These are phyloP conservation scores for Rhodofomes roseus DNA, from an alignment of 1,284 basidiomycete species.

Conservation along the genomic window DNA sequence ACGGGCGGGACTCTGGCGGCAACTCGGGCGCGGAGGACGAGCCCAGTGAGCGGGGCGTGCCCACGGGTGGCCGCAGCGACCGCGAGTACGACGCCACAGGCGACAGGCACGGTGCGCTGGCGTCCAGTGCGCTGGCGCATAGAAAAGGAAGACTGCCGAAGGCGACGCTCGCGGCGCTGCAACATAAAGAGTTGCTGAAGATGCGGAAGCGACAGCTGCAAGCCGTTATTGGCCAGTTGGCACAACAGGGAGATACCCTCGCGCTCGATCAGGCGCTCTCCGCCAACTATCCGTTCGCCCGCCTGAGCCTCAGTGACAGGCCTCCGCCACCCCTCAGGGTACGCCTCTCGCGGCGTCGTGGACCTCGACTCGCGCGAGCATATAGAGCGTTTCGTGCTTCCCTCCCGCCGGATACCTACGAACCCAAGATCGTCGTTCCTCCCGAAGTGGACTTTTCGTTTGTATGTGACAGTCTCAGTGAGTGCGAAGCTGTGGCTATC, in stretches of 20 bases:
- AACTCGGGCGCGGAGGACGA: constrained; percentile 38
- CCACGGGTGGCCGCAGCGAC: constrained; percentile 19
- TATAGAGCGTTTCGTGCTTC: constrained; percentile 18
- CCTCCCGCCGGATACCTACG: constrained; percentile 6
- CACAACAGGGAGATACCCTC: constrained; percentile 54
- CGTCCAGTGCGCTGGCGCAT: constrained; percentile 10
- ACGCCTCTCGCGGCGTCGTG: constrained; percentile 29
- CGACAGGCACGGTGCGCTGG: constrained; percentile 1
- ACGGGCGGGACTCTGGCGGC: constrained; percentile 34
- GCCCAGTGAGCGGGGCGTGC: constrained; percentile 23
- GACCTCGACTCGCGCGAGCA: constrained; percentile 26
- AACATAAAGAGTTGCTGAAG: constrained; percentile 70
- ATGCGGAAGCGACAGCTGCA: constrained; percentile 64
- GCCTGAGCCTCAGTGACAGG: constrained; percentile 18
- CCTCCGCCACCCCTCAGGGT: constrained; percentile 22
- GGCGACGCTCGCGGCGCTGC: constrained; percentile 63
- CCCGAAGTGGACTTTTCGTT: constrained; percentile 55
- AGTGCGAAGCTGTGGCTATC: constrained; percentile 38
- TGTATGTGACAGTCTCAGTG: constrained; percentile 59
- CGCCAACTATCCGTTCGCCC: constrained; percentile 50
- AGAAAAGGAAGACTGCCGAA: constrained; percentile 50
- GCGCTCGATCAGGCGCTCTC: constrained; percentile 73
- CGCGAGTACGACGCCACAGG: constrained; percentile 19
- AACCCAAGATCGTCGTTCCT: constrained; percentile 26
- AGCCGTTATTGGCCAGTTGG: constrained; percentile 58